These are phyloP conservation scores for Pseudopyricularia javanii DNA, from an alignment of 2,329 filamentous ascomycete species.

Conservation along the genomic window DNA sequence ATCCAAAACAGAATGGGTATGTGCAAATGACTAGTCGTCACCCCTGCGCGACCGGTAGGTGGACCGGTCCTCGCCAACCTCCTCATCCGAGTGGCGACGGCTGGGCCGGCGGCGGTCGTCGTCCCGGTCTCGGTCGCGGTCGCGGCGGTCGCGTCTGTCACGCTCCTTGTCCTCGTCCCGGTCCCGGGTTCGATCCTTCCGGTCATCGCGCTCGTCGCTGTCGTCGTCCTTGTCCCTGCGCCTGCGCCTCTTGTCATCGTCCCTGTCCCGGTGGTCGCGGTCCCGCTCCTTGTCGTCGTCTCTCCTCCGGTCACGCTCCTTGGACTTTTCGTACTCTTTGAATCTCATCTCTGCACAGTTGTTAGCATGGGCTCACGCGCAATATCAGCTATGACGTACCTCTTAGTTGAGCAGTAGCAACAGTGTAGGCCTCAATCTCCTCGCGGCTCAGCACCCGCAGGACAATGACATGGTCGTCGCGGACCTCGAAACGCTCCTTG, in stretches of 20 bases:
- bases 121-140: constrained; percentile 3
- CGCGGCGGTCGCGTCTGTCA: neutral
- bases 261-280: constrained; percentile 1
- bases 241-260: constrained; percentile 1
- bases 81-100: constrained; percentile 1
- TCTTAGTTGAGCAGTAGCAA: constrained; percentile 69
- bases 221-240: constrained; percentile 11
- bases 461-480: constrained; percentile 90
- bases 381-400: constrained; percentile 37
- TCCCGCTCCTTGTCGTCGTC: constrained; percentile 2
- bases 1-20: no score
- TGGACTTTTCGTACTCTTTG: constrained; percentile 21
- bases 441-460: constrained; percentile 76
- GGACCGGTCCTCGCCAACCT: neutral
- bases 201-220: constrained; percentile 15
- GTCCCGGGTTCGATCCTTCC: constrained; percentile 8
- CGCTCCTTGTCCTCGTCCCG: neutral
- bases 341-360: constrained; percentile 18
- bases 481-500: constrained; percentile 85
- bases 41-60: neutral
- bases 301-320: neutral
- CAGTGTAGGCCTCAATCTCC: constrained; percentile 79
- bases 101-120: neutral
- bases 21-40: neutral
- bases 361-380: neutral